Base-by-base conservation (phyloP, 371 early-diverging fungal genomes). In the Mortierella sp. region DNA sequence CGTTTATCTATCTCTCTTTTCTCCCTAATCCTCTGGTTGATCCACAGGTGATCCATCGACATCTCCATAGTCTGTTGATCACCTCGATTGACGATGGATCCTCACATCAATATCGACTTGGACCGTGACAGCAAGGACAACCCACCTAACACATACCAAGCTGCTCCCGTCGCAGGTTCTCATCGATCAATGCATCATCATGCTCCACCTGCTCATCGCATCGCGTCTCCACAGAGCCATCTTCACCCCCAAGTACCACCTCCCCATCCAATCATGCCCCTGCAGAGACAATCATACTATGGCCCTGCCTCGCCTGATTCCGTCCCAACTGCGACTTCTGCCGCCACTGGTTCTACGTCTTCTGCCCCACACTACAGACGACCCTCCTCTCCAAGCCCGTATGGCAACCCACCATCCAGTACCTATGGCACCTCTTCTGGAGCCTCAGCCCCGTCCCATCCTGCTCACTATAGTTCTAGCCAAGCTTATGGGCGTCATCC, bases 401-500 rank as follows among this genome's bases (percentile, higher is more conserved):
- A 73, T 32, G 58, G 62, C 8, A 73, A 73, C 43, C 73, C 61
- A 12, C 73, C 61, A 19, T 51, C 73, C 3, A 35, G 58, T 4
- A 12, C 62, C 26, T 73, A 73, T 66, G 13, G 32, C 19, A 49
- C 67, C n/a, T 63, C 62, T 1, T 12, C 63, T 12, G 54, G 64
- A 3, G 37, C 54, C 3, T n/a, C 71, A 2, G 37, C 65, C 1
- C 17, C 57, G 17, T n/a, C 62, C 1, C 61, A 54, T 17, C 32
- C 71, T 12, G 31, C 64, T 2, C 69, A 70, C 43, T 73, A 66
- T 55, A 66, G 63, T 23, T 32, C 59, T 7, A 40, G 47, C 23
- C 70, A 70, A 15, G 17, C 73, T 40, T 73, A 67, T 62, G 73
- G 67, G 19, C 73, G 68, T n/a, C 73, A 67, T 45, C 65, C 54